Base-by-base conservation (phyloP, 1,284 basidiomycete genomes). In the Trametes hirsuta region DNA sequence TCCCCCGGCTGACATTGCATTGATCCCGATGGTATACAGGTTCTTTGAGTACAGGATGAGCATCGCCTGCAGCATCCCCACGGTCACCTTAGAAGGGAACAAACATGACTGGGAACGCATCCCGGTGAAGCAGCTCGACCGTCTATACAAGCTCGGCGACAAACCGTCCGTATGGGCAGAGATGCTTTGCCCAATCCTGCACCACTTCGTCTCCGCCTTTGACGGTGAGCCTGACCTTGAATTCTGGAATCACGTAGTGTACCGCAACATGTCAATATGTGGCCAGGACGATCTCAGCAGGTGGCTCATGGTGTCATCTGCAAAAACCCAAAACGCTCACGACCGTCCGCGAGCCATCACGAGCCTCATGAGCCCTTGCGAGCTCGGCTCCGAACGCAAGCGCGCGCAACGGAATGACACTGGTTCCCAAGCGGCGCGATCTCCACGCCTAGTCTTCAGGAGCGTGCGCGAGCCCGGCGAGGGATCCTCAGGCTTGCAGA, bases 61-160 rank as follows among this genome's bases (percentile, higher is more conserved):
- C 34, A 22, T 48, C 34, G 36, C 55, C 8, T 83, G 81, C 47
- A 81, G 82, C 0, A 79, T 84, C 12, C 81, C 82, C 0, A 72
- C 69, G 14, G 77, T 84, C 44, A 84, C 80, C 3, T 72, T 84
- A n/a, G 73, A 76, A 52, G 79, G 79, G 0, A 68, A 69, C 47
- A 72, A 72, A 55, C 57, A 63, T 10, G 80, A 81, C 66, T 80
- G 75, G 73, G 57, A 71, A 45, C 49, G 67, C 6, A 62, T 81
- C 14, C 56, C n/a, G n/a, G n/a, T 74, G 21, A 30, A 34, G 2
- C 66, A 76, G 18, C 51, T 77, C 14, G 73, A 76, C 22, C 75
- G 75, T 54, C 67, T 79, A n/a, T 67, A 69, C 30, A 66, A 72
- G 36, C 76, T 76, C 56, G 77, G 78, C 0, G 40, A 62, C 6